phyloP scores from a whole-genome alignment of 305 asterid genomes.

The Ajuga reptans region DNA sequence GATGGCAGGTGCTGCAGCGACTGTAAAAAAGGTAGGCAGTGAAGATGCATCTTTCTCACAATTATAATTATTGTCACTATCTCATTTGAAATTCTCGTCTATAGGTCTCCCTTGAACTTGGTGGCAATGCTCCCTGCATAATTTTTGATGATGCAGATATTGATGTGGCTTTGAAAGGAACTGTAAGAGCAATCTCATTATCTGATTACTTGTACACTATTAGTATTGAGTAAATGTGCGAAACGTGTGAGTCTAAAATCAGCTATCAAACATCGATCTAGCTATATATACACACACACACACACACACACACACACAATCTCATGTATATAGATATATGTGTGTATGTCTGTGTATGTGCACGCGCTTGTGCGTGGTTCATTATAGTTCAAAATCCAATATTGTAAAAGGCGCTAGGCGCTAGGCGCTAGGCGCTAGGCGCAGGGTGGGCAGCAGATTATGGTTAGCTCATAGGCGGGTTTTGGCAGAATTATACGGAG shows the following conservation, averaged over 20 bases:
- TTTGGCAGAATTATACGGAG: no score
- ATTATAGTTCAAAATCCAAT: background rate
- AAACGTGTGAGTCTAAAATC: slow-evolving; percentile 9
- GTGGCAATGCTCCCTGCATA: slow-evolving; percentile 98
- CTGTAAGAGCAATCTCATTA: slow-evolving; percentile 44
- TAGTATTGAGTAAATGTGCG: background rate
- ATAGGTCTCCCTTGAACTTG: slow-evolving; percentile 95
- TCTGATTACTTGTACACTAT: slow-evolving; percentile 4
- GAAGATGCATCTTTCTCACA: slow-evolving; percentile 18
- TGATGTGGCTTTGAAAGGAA: slow-evolving; percentile 89
- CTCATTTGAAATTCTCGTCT: slow-evolving; percentile 19
- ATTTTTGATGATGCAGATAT: slow-evolving; percentile 94
- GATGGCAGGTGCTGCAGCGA: slow-evolving; percentile 90
- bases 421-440: no score
- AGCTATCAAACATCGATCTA: background rate
- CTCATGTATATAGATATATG: background rate
- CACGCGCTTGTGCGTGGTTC: background rate
- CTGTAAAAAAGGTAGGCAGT: slow-evolving; percentile 74
- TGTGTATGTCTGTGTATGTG: background rate
- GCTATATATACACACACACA: background rate
- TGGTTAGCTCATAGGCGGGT: no score
- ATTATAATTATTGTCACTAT: slow-evolving; percentile 4
- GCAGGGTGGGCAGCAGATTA: no score
- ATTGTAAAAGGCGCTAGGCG: no score
- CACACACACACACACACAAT: no score